A percentile compares a stretch with the other conserved stretches of the same genome.
Evolutionary conservation across 805 yeast genomes (phyloP).

Genomic region (Barnettozyma sp.): DNA sequence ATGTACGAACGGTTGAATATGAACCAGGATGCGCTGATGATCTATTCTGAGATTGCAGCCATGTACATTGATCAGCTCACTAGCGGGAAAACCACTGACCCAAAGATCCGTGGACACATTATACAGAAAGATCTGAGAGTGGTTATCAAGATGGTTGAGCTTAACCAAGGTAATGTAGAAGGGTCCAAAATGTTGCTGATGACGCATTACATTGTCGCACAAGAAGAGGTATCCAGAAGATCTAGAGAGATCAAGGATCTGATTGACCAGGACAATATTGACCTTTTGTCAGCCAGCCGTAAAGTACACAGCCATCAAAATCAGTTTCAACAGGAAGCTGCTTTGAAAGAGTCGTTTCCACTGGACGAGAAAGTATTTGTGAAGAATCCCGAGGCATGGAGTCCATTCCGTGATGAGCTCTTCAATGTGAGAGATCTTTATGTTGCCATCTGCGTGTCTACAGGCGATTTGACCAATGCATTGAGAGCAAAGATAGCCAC

Average conservation of each 20-base stretch:
- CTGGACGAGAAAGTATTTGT: neutral
- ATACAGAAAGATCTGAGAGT: conserved; percentile 67
- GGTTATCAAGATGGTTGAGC: conserved; percentile 58
- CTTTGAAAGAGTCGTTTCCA: conserved; percentile 10
- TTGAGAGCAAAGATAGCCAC: conserved; percentile 54
- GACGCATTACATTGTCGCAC: conserved; percentile 60
- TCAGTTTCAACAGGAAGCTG: neutral
- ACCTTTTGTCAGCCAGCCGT: neutral
- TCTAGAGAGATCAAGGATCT: conserved; percentile 29
- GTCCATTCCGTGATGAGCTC: conserved; percentile 69
- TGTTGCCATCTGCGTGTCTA: conserved; percentile 60
- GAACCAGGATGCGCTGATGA: conserved; percentile 54
- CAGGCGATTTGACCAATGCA: conserved; percentile 62
- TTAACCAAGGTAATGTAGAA: conserved; percentile 40
- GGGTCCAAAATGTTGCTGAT: conserved; percentile 50
- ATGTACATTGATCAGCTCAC: conserved; percentile 48
- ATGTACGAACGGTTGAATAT: conserved; percentile 69
- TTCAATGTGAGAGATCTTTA: conserved; percentile 71
- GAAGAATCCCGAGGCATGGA: conserved; percentile 51
- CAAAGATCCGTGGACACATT: conserved; percentile 41
- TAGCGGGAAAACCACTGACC: conserved; percentile 28
- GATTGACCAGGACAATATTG: conserved; percentile 25
- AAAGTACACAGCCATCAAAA: too few relatives aligned
- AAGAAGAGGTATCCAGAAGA: conserved; percentile 49
- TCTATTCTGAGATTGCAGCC: conserved; percentile 62